Evolutionary conservation across 1,284 basidiomycete genomes (phyloP).

Genomic region (Austroboletus olivaceoglutinosus): DNA sequence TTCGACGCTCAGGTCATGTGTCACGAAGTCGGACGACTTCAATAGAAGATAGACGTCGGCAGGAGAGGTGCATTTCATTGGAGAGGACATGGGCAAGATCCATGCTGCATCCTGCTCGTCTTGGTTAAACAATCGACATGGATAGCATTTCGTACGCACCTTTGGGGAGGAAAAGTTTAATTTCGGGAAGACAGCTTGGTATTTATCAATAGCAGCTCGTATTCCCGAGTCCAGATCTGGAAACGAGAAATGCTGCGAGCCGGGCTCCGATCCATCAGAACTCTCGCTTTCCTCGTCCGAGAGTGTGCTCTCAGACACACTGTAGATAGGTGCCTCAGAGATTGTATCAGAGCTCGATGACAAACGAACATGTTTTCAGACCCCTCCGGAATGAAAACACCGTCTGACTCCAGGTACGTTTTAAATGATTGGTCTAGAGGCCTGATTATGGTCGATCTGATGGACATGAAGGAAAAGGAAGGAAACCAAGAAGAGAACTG

Average conservation of each 20-base stretch:
- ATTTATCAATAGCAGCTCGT: slow-evolving; percentile 62
- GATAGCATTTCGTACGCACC: slow-evolving; percentile 43
- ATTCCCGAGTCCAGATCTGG: slow-evolving; percentile 79
- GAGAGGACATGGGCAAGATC: slow-evolving; percentile 85
- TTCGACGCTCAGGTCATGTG: slow-evolving; percentile 69
- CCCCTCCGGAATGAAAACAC: slow-evolving; percentile 80
- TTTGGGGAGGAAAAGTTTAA: slow-evolving; percentile 91
- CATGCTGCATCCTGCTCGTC: slow-evolving; percentile 80
- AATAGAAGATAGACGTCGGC: slow-evolving; percentile 91
- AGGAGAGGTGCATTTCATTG: slow-evolving; percentile 83
- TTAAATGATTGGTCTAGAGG: slow-evolving; percentile 66
- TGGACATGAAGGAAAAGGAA: slow-evolving; percentile 63
- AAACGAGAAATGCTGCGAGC: slow-evolving; percentile 55
- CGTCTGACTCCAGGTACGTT: slow-evolving; percentile 76
- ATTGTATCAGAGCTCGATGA: slow-evolving; percentile 13
- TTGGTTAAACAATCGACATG: background rate
- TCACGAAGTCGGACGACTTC: slow-evolving; percentile 90
- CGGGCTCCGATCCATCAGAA: slow-evolving; percentile 41
- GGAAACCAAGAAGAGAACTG: slow-evolving; percentile 92
- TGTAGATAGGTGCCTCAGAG: slow-evolving; percentile 28
- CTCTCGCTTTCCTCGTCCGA: slow-evolving; percentile 47
- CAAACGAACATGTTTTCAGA: slow-evolving; percentile 68
- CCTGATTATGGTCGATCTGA: slow-evolving; percentile 78
- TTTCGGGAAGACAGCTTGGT: slow-evolving; percentile 91
- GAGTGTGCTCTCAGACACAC: slow-evolving; percentile 51